Evolutionary conservation across 352 stramenopile genomes (phyloP).

Genomic region (Pythium brachiatum): DNA sequence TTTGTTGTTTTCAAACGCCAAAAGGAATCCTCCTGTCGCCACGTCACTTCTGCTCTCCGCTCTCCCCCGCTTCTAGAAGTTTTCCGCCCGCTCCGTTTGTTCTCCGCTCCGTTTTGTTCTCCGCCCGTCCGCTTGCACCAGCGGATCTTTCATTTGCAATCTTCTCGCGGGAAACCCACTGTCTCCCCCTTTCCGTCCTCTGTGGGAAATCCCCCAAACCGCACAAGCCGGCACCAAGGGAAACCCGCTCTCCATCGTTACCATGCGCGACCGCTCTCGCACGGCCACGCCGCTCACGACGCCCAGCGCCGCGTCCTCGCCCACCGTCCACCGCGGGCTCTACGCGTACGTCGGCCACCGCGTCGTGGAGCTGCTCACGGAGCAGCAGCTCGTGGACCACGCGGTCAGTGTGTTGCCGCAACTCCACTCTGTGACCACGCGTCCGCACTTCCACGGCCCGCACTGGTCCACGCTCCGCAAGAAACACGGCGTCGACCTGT

Average conservation of each 20-base stretch:
- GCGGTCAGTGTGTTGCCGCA: slow-evolving; percentile 29
- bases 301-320: not conserved
- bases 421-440: slow-evolving; percentile 23
- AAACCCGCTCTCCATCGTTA: not conserved
- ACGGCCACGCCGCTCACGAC: slow-evolving; percentile 7
- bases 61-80: not conserved
- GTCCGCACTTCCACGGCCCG: slow-evolving; percentile 26
- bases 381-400: slow-evolving; percentile 30
- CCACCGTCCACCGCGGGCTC: slow-evolving; percentile 9
- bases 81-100: not conserved
- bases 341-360: slow-evolving; percentile 25
- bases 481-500: slow-evolving; percentile 40
- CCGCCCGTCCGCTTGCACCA: not conserved
- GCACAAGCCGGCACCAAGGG: not conserved
- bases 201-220: not conserved
- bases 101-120: not conserved
- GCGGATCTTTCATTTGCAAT: not conserved
- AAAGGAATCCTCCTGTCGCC: not conserved
- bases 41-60: not conserved
- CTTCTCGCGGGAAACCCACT: not conserved
- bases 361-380: slow-evolving; percentile 30
- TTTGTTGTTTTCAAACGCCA: not conserved
- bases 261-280: not conserved
- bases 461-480: slow-evolving; percentile 27
- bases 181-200: not conserved